Evolutionary conservation across 768 basidiomycete genomes (phyloP).

Genomic region (Boletus sensibilis): DNA sequence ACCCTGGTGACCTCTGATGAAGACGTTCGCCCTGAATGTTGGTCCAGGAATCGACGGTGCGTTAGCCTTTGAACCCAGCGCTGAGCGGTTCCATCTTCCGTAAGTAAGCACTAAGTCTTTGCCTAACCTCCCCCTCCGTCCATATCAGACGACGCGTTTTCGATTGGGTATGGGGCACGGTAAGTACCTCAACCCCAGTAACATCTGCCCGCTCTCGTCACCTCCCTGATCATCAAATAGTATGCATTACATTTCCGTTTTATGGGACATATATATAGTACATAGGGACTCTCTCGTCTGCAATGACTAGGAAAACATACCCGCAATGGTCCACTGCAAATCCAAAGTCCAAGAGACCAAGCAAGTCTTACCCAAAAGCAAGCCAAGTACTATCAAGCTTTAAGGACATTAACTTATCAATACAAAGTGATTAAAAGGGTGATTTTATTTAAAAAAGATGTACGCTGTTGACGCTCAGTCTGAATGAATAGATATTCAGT

Average conservation of each 20-base stretch:
- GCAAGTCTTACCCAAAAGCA: neutral
- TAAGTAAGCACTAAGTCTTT: too few relatives aligned
- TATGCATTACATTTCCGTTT: neutral
- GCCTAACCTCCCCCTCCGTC: too few relatives aligned
- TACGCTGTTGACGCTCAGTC: neutral
- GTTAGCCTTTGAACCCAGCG: too few relatives aligned
- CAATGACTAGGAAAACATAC: neutral
- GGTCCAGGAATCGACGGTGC: too few relatives aligned
- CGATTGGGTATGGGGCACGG: too few relatives aligned
- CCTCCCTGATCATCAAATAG: too few relatives aligned
- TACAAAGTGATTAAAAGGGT: conserved; percentile 1
- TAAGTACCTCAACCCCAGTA: too few relatives aligned
- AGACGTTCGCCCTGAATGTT: too few relatives aligned
- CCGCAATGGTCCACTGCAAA: neutral
- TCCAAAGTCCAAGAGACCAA: neutral
- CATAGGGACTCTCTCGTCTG: neutral
- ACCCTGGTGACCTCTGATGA: too few relatives aligned
- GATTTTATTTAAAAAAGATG: neutral
- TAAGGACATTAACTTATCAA: neutral
- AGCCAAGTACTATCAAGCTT: neutral
- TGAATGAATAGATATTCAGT: conserved; percentile 25
- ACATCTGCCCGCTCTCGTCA: too few relatives aligned
- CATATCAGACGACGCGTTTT: too few relatives aligned
- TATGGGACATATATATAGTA: neutral
- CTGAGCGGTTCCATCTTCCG: too few relatives aligned